phyloP scores from a whole-genome alignment of 208 protist species.

The Crithidia expoeki region DNA sequence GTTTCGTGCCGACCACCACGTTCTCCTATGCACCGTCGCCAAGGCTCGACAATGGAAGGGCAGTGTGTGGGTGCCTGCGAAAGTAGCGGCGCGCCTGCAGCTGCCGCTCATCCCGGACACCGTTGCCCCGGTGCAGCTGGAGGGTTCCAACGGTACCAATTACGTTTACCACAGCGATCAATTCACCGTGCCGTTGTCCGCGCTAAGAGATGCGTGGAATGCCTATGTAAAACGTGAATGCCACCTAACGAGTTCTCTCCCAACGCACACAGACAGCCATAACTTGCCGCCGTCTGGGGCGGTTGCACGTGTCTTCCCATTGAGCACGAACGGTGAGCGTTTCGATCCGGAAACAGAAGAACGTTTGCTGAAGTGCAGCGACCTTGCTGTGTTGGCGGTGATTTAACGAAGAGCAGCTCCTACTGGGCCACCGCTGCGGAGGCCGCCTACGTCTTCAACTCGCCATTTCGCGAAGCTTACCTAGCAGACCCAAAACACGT shows the following conservation, averaged over 20 bases:
- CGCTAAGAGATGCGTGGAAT: conserved; percentile 32
- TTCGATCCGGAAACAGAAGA: conserved; percentile 44
- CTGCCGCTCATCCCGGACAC: conserved; percentile 16
- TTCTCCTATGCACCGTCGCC: conserved; percentile 46
- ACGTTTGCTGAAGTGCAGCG: conserved; percentile 11
- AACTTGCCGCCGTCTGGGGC: no score
- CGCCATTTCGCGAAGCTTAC: conserved; percentile 42
- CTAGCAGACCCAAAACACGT: conserved; percentile 22
- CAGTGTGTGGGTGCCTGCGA: conserved; percentile 52
- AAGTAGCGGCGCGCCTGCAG: conserved; percentile 31
- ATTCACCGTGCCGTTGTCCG: conserved; percentile 25
- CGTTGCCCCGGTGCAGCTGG: conserved; percentile 28
- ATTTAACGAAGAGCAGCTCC: conserved; percentile 2
- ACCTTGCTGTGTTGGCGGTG: background rate
- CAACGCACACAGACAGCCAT: no score
- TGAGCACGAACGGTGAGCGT: conserved; percentile 74
- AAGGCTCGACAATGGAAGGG: conserved; percentile 28
- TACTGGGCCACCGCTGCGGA: conserved; percentile 78
- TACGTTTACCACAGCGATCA: conserved; percentile 64
- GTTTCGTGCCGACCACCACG: conserved; percentile 40
- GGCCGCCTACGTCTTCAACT: conserved; percentile 51
- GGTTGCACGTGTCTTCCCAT: conserved; percentile 23
- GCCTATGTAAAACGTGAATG: background rate
- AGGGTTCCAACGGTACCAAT: conserved; percentile 19
- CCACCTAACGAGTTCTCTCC: background rate